Percentiles rank a stretch among this genome's conserved stretches.
Evolutionary conservation across 139 green algal species (phyloP).

Genomic region (Yamagishiella unicocca): DNA sequence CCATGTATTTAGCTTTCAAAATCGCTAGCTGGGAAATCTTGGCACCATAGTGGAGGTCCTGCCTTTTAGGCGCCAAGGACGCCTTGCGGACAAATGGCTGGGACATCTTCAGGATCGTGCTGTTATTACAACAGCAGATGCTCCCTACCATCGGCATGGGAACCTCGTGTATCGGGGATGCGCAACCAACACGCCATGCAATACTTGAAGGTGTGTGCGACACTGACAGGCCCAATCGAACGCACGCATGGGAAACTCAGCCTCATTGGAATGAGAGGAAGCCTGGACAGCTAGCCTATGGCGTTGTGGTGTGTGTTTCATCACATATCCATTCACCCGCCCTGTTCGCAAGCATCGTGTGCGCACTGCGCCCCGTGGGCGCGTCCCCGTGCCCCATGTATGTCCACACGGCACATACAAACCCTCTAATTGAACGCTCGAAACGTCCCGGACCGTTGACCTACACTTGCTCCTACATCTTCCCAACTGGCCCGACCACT

Average conservation of each 20-base stretch:
- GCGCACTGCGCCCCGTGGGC: background rate
- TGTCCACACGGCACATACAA: background rate
- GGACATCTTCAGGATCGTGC: background rate
- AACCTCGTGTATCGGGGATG: slow-evolving; percentile 8
- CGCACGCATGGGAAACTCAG: background rate
- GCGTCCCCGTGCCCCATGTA: background rate
- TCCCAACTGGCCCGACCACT: background rate
- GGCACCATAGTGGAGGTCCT: no score
- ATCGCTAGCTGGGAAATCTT: no score
- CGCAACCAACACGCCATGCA: slow-evolving; percentile 25
- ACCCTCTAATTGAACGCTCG: background rate
- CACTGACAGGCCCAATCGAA: background rate
- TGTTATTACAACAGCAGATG: slow-evolving; percentile 19
- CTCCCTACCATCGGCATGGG: slow-evolving; percentile 28
- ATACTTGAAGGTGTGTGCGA: slow-evolving; percentile 27
- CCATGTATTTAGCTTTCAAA: no score
- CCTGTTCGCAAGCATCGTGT: background rate
- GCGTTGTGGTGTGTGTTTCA: background rate
- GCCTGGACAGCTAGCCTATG: background rate
- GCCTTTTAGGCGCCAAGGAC: background rate
- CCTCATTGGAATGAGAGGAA: background rate
- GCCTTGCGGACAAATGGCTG: no score
- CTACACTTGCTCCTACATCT: background rate
- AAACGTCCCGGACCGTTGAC: no score
- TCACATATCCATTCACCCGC: background rate